These are phyloP conservation scores for Fonsecaea nubica DNA, from an alignment of 2,329 filamentous ascomycete species.

Conservation along the genomic window DNA sequence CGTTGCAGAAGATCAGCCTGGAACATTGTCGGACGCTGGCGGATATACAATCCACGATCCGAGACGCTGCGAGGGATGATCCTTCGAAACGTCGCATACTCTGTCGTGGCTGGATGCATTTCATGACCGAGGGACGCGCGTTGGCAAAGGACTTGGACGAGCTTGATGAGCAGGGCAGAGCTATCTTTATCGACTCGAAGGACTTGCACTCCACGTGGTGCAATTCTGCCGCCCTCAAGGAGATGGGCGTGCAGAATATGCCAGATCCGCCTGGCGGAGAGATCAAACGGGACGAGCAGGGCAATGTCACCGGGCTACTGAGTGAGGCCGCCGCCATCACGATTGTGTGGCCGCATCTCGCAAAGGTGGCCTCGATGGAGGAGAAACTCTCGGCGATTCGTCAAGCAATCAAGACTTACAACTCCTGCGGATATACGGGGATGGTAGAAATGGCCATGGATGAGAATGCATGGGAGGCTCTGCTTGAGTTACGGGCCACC, in stretches of 20 bases:
- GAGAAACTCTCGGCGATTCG: slow-evolving; percentile 53
- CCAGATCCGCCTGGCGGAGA: slow-evolving; percentile 54
- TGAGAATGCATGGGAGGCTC: slow-evolving; percentile 55
- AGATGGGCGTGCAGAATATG: slow-evolving; percentile 52
- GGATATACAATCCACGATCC: slow-evolving; percentile 54
- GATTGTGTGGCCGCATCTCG: slow-evolving; percentile 56
- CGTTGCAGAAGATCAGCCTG: slow-evolving; percentile 54
- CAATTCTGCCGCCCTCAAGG: slow-evolving; percentile 55
- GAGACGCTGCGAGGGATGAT: slow-evolving; percentile 49
- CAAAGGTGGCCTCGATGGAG: slow-evolving; percentile 50
- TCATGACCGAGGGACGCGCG: slow-evolving; percentile 53
- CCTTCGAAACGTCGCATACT: slow-evolving; percentile 52
- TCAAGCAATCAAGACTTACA: slow-evolving; percentile 52
- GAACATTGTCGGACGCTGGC: slow-evolving; percentile 51
- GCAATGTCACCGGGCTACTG: slow-evolving; percentile 54
- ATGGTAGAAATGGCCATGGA: slow-evolving; percentile 62
- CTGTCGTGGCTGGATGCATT: slow-evolving; percentile 59
- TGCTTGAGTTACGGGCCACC: slow-evolving; percentile 48
- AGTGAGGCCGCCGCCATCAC: slow-evolving; percentile 55
- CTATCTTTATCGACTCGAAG: slow-evolving; percentile 58
- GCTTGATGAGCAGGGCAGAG: slow-evolving; percentile 50
- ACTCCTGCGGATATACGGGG: slow-evolving; percentile 55
- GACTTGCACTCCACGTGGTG: slow-evolving; percentile 62
- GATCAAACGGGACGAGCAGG: slow-evolving; percentile 54
- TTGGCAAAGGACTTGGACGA: slow-evolving; percentile 57